Conservation (phyloP, 108 stramenopile genomes). For the Chaetoceros tenuissimus region DNA sequence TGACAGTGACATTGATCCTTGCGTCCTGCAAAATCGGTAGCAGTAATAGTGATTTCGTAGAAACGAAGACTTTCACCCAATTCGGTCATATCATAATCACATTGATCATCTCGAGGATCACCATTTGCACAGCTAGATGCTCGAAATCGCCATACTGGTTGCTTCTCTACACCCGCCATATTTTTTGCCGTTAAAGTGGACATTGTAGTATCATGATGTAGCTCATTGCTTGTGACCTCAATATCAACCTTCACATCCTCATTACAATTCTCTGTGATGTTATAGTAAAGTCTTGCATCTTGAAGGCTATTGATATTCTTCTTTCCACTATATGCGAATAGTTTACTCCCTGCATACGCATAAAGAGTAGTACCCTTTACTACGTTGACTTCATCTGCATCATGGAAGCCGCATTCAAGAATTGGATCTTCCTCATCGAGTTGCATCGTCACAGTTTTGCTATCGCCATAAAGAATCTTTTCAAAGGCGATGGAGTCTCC, state of each 20-base stretch:
- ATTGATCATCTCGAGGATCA: neutral
- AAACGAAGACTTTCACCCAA: no score
- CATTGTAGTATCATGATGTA: slow-evolving; percentile 3
- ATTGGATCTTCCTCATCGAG: neutral
- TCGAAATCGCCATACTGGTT: neutral
- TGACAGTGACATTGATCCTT: no score
- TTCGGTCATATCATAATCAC: neutral
- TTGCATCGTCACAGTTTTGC: neutral
- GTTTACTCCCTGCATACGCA: neutral
- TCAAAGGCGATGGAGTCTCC: neutral
- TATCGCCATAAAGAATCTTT: neutral
- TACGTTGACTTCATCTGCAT: neutral
- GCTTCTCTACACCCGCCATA: neutral
- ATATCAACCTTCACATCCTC: neutral
- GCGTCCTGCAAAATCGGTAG: slow-evolving; percentile 3
- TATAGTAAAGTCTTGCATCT: neutral
- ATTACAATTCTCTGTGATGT: neutral
- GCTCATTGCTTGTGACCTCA: slow-evolving; percentile 2
- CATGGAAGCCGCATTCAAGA: neutral
- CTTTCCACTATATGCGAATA: neutral
- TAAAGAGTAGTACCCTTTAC: neutral
- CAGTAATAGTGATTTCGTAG: slow-evolving; percentile 2
- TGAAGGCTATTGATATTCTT: neutral
- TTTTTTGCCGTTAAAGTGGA: neutral
- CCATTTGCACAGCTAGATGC: neutral